These are phyloP conservation scores for Solanum hybrid DNA, from an alignment of 305 asterid genomes.

Conservation along the genomic window DNA sequence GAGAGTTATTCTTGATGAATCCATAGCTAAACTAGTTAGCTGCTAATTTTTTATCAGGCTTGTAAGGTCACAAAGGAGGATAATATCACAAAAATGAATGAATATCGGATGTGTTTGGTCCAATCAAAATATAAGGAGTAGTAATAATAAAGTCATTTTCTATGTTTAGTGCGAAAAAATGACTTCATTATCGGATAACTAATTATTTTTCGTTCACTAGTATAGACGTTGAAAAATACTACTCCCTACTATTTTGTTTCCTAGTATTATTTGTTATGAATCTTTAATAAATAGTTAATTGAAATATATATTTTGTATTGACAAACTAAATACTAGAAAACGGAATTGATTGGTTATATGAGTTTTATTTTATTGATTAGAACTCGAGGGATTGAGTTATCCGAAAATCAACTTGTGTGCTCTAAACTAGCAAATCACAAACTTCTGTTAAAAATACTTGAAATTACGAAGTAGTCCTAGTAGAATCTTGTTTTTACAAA, in stretches of 20 bases:
- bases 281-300: not conserved
- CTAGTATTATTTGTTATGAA: not conserved
- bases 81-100: not conserved
- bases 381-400: not conserved
- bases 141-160: not conserved
- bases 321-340: not conserved
- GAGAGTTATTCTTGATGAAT: conserved; percentile 11
- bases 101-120: not conserved
- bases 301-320: not conserved
- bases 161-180: not conserved
- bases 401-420: not conserved
- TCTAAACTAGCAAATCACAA: not conserved
- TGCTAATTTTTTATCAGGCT: not conserved
- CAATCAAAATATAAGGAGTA: not conserved
- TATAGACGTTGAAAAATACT: too few species aligned
- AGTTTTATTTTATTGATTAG: too few species aligned
- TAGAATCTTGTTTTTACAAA: not conserved
- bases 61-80: not conserved
- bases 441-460: not conserved
- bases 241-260: too few species aligned
- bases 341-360: not conserved
- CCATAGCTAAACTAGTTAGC: not conserved
- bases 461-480: not conserved
- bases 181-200: not conserved
- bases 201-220: not conserved